Conservation (phyloP, 2,329 filamentous ascomycete genomes). For the Cercospora beticola region DNA sequence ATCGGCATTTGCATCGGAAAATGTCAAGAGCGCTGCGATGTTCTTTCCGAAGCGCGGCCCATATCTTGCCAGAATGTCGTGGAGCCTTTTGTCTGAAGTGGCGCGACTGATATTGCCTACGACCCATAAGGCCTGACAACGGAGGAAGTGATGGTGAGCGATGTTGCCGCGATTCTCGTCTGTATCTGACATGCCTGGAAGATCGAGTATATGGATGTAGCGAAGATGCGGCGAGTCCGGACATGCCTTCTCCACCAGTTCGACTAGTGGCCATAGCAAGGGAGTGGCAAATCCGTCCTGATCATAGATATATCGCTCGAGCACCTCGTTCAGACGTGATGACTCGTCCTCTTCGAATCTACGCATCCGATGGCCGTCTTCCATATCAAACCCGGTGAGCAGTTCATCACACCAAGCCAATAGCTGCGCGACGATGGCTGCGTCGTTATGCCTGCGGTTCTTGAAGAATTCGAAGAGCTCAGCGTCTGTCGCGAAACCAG, state of each 20-base stretch:
- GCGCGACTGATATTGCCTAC: not conserved
- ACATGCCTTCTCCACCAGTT: not conserved
- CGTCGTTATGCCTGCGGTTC: not conserved
- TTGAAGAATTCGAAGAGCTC: not conserved
- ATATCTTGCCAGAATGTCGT: not conserved
- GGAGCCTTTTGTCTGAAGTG: not conserved
- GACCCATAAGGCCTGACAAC: not conserved
- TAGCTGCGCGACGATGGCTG: not conserved
- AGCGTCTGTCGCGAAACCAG: not conserved
- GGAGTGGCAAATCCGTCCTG: not conserved
- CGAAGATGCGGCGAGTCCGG: not conserved
- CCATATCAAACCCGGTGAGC: not conserved
- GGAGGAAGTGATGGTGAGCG: not conserved
- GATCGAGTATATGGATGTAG: not conserved
- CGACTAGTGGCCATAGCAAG: not conserved
- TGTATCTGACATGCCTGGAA: not conserved
- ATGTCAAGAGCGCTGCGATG: not conserved
- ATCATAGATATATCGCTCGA: not conserved
- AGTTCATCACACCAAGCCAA: not conserved
- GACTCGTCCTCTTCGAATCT: not conserved
- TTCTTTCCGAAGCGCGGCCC: not conserved
- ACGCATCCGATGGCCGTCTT: not conserved
- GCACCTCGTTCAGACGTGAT: not conserved
- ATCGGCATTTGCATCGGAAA: not conserved
- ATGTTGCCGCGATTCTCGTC: not conserved